Evolutionary conservation across 2,329 filamentous ascomycete species (phyloP), one percentile per base, ranked within the genome.

Genomic region (Colletotrichum echinochloae): DNA sequence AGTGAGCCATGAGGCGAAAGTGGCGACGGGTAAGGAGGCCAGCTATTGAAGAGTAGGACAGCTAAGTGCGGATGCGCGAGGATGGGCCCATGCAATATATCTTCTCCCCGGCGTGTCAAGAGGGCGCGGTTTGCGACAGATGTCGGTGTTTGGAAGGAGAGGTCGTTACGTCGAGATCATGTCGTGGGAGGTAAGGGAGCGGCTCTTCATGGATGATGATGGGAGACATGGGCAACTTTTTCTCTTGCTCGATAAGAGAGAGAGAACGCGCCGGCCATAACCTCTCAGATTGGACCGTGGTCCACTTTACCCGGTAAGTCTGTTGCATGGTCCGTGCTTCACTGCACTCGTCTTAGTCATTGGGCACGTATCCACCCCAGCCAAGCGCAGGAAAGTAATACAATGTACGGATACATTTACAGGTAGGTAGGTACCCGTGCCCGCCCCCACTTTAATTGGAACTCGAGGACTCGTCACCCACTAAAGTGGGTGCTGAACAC

Each of bases 1-100:
- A 75, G 60, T 81, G 77, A 60, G 79, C 75, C 80, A 82, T 82
- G 18, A 44, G 51, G 35, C 26, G 30, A 35, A 30, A 51, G 44
- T 57, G 51, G 44, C 52, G 57, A 54, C 39, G 12, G 63, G 16
- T 8, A 44, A 20, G 16, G 26, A 20, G 14, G 28, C 26, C 30
- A 44, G 37, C 11, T 44, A 18, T 2, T 28, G 18, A 5, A 30
- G 26, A 48, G 30, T n/a, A 33, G 11, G 26, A 62, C 11, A 14
- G 46, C 46, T 12, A 37, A 26, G 44, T 37, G 23, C 44, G n/a
- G 30, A 35, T 60, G 41, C 28, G 41, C 28, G 26, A 16, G 23
- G n/a, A 52, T 23, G 33, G 5, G 18, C 33, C 39, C 28, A 57
- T 33, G 64, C 37, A n/a, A 49, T 48, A 23, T 23, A 23, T 23